These are phyloP conservation scores for Dalechampia spathulata DNA, from an alignment of 441 rosid genomes.

Conservation along the genomic window DNA sequence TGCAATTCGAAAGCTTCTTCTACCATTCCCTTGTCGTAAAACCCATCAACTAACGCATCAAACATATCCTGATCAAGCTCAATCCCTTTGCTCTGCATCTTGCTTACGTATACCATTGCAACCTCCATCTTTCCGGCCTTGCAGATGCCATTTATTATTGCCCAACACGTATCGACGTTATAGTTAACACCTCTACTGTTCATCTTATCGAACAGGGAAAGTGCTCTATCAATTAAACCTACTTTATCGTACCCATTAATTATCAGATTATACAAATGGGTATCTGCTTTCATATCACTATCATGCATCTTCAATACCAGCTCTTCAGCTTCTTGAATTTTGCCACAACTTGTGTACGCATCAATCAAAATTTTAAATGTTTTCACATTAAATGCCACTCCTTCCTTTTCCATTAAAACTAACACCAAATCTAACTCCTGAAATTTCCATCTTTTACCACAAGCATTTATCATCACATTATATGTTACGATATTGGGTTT, in stretches of 20 bases:
- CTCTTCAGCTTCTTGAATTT: constrained; percentile 44
- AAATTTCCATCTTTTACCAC: constrained; percentile 40
- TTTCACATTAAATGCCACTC: constrained; percentile 26
- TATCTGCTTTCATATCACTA: constrained; percentile 38
- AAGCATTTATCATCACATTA: constrained; percentile 53
- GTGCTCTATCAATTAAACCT: constrained; percentile 50
- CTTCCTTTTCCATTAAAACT: constrained; percentile 47
- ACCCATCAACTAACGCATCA: constrained; percentile 58
- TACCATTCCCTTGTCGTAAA: constrained; percentile 47
- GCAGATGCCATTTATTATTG: constrained; percentile 63
- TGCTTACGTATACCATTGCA: constrained; percentile 49
- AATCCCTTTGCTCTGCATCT: constrained; percentile 60
- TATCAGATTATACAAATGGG: constrained; percentile 45
- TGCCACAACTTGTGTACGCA: constrained; percentile 27
- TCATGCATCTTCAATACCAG: constrained; percentile 68
- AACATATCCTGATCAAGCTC: constrained; percentile 40
- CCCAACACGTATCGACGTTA: constrained; percentile 51
- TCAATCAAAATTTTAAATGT: constrained; percentile 42
- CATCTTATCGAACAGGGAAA: constrained; percentile 58
- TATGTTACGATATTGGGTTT: constrained; percentile 52
- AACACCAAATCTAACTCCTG: constrained; percentile 37
- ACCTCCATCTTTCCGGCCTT: constrained; percentile 61
- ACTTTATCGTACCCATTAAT: constrained; percentile 44
- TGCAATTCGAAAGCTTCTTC: constrained; percentile 49
- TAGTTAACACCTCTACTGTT: constrained; percentile 42